Percentiles rank a stretch among this genome's conserved stretches.
phyloP scores from a whole-genome alignment of 371 early-diverging fungal species.

The Mortierella sp. region DNA sequence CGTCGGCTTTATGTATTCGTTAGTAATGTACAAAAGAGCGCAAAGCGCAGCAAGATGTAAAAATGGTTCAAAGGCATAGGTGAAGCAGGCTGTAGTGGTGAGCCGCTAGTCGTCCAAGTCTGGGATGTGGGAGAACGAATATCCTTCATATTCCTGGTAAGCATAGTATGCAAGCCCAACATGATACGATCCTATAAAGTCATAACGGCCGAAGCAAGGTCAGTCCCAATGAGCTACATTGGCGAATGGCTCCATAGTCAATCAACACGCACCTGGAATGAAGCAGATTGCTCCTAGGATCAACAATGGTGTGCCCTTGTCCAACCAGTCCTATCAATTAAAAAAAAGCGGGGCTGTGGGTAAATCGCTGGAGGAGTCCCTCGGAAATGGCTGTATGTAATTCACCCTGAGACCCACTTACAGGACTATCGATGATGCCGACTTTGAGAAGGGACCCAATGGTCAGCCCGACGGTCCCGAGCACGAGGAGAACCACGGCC shows the following conservation, averaged over 20 bases:
- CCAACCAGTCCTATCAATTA: conserved; percentile 59
- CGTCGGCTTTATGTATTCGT: too few relatives aligned
- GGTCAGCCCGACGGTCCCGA: conserved; percentile 63
- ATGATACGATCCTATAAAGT: conserved; percentile 52
- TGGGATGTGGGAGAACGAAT: conserved; percentile 55
- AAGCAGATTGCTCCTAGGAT: conserved; percentile 59
- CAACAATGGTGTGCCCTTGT: conserved; percentile 66
- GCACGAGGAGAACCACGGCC: conserved; percentile 60
- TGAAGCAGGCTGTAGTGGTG: background rate
- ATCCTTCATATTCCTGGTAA: conserved; percentile 56
- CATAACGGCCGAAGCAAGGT: background rate
- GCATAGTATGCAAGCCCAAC: conserved; percentile 57
- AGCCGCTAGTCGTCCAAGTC: conserved; percentile 42
- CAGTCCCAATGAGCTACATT: background rate
- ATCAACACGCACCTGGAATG: conserved; percentile 59
- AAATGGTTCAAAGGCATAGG: background rate
- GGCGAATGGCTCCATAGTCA: background rate
- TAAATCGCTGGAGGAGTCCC: too few relatives aligned
- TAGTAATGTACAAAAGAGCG: background rate
- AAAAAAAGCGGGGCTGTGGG: too few relatives aligned
- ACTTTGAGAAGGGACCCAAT: conserved; percentile 69
- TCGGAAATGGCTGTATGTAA: too few relatives aligned
- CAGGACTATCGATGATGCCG: conserved; percentile 53
- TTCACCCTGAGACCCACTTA: too few relatives aligned
- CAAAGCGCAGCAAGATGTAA: background rate